Conservation (phyloP, 306 rosid species). For the Pyrus pyrifolia region DNA sequence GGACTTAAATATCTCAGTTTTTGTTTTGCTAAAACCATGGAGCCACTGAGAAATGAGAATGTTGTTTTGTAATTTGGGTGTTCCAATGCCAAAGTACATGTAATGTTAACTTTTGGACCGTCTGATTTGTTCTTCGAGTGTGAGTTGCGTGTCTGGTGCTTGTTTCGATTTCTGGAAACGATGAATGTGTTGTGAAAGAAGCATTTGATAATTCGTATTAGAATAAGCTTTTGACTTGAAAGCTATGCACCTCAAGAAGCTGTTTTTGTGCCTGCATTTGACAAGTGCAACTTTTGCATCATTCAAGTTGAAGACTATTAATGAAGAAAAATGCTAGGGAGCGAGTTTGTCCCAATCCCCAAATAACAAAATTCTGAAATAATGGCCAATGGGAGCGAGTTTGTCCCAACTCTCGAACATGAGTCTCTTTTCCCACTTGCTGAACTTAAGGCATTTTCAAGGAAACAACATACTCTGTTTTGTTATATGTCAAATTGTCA, state of each 20-base stretch:
- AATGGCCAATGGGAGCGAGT: background rate
- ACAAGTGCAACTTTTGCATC: background rate
- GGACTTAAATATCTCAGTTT: background rate
- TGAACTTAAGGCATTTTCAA: background rate
- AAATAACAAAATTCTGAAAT: background rate
- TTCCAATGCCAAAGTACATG: background rate
- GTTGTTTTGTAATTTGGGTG: background rate
- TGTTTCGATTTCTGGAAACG: conserved; percentile 4
- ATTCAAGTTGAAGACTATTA: background rate
- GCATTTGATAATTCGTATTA: conserved; percentile 1
- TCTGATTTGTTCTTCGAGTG: background rate
- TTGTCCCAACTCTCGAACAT: background rate
- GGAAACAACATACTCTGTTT: background rate
- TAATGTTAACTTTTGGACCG: background rate
- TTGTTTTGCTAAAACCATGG: background rate
- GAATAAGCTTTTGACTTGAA: background rate
- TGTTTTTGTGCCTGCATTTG: background rate
- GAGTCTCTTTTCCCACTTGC: background rate
- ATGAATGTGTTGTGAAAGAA: background rate
- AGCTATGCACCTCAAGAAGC: conserved; percentile 9
- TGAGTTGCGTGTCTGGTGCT: background rate
- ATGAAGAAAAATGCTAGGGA: background rate
- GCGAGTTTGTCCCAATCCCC: background rate
- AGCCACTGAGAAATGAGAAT: conserved; percentile 21
- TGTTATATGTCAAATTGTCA: background rate